These are phyloP conservation scores for Dryas integrifolia DNA, from an alignment of 331 rosid species.

Conservation along the genomic window DNA sequence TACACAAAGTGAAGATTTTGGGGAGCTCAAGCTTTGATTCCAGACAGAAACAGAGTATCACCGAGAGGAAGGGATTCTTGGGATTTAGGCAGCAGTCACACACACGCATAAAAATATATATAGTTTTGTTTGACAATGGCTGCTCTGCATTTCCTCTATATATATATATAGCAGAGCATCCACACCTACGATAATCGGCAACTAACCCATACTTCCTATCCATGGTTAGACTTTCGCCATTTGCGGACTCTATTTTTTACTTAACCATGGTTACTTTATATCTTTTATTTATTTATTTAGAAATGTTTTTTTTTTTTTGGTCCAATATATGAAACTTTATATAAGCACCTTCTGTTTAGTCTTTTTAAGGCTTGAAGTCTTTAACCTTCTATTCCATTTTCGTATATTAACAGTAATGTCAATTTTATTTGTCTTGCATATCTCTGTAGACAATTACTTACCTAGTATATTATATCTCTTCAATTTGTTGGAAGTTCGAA, in stretches of 20 bases:
- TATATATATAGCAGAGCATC: not conserved
- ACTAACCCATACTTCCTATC: conserved; percentile 31
- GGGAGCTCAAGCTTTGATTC: conserved; percentile 6
- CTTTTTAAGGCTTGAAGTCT: not conserved
- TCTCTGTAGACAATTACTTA: not conserved
- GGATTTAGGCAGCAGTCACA: conserved; percentile 6
- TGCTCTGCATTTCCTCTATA: not conserved
- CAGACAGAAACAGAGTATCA: conserved; percentile 11
- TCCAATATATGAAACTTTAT: conserved; percentile 24
- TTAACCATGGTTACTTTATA: conserved; percentile 49
- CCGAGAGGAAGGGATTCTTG: conserved; percentile 11
- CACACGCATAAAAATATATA: not conserved
- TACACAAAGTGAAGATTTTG: conserved; percentile 18
- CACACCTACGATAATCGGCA: not conserved
- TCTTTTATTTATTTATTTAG: not conserved
- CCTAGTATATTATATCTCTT: not conserved
- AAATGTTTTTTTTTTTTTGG: too few species aligned
- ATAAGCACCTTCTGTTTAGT: conserved; percentile 7
- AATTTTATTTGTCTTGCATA: not conserved
- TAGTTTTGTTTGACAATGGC: conserved; percentile 24
- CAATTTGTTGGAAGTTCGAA: too few species aligned
- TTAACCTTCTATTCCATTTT: not conserved
- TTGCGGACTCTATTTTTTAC: conserved; percentile 5
- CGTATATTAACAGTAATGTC: not conserved
- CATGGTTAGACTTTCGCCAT: conserved; percentile 35